phyloP scores from a whole-genome alignment of 225 moss, liverwort and hornwort species.

The Asterella californica region DNA sequence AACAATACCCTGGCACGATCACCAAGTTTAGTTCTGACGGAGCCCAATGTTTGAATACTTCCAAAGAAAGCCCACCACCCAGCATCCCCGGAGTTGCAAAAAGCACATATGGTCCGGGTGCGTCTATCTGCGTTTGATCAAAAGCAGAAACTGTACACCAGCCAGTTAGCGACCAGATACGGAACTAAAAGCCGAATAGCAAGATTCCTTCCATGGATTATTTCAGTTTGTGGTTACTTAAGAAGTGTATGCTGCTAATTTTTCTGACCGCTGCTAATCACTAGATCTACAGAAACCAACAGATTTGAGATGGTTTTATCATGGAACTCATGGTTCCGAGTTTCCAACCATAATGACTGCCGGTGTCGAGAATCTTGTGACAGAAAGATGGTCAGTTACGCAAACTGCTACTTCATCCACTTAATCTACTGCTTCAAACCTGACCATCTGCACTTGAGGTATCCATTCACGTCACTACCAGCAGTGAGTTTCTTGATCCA shows the following conservation, averaged over 20 bases:
- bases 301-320: not conserved
- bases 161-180: not conserved
- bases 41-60: slow-evolving; percentile 99
- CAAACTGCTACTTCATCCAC: not conserved
- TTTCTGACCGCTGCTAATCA: not conserved
- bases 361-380: not conserved
- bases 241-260: too few species aligned
- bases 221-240: too few species aligned
- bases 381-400: not conserved
- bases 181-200: not conserved
- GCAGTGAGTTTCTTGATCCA: not conserved
- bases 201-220: not conserved
- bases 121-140: slow-evolving; percentile 95
- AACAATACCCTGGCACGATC: slow-evolving; percentile 74
- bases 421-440: not conserved
- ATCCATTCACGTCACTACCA: not conserved
- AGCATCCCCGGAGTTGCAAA: slow-evolving; percentile 99
- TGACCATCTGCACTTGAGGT: not conserved
- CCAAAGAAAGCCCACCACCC: slow-evolving; percentile 91
- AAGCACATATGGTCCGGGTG: slow-evolving; percentile 93
- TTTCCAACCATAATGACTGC: not conserved
- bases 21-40: slow-evolving; percentile 94
- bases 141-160: slow-evolving; percentile 70
- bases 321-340: not conserved
- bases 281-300: not conserved